Percentiles rank a stretch among this genome's conserved stretches.
Conservation (phyloP, 768 basidiomycete genomes). For the Phallus indusiatus region DNA sequence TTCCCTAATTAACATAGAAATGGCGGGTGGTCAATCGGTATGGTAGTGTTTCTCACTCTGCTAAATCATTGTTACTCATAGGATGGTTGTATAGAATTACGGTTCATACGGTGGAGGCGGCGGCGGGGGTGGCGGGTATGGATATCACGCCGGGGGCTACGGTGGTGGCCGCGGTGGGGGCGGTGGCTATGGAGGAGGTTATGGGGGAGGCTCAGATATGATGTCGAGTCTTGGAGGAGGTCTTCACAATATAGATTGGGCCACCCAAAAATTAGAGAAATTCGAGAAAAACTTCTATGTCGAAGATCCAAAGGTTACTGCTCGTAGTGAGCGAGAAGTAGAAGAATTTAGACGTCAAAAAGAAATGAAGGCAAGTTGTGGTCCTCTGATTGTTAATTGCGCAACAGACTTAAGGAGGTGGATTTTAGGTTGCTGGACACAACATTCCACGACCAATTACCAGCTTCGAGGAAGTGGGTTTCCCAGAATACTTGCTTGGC, state of each 20-base stretch:
- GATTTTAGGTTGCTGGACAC: slow-evolving; percentile 70
- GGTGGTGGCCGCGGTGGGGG: slow-evolving; percentile 40
- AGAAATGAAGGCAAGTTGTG: slow-evolving; percentile 67
- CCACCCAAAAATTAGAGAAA: slow-evolving; percentile 54
- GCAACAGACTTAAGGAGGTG: slow-evolving; percentile 2
- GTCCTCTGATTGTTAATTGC: background rate
- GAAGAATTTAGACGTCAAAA: slow-evolving; percentile 77
- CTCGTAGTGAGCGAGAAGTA: slow-evolving; percentile 74
- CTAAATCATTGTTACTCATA: background rate
- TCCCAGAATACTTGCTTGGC: slow-evolving; percentile 92
- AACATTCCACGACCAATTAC: slow-evolving; percentile 83
- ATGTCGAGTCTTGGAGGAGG: slow-evolving; percentile 79
- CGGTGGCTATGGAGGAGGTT: slow-evolving; percentile 46
- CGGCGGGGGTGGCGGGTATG: slow-evolving; percentile 27
- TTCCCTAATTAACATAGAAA: background rate
- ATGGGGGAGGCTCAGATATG: slow-evolving; percentile 45
- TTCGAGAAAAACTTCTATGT: slow-evolving; percentile 99
- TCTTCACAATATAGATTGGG: slow-evolving; percentile 83
- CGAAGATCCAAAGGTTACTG: slow-evolving; percentile 78
- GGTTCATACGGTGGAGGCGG: slow-evolving; percentile 26
- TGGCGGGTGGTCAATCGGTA: background rate
- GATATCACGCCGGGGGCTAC: slow-evolving; percentile 20
- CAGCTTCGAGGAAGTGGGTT: slow-evolving; percentile 89
- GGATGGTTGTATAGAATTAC: slow-evolving; percentile 15
- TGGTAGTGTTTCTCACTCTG: background rate